Conservation (phyloP, 805 yeast species). For the Cyberlindnera euphorbiiphila region DNA sequence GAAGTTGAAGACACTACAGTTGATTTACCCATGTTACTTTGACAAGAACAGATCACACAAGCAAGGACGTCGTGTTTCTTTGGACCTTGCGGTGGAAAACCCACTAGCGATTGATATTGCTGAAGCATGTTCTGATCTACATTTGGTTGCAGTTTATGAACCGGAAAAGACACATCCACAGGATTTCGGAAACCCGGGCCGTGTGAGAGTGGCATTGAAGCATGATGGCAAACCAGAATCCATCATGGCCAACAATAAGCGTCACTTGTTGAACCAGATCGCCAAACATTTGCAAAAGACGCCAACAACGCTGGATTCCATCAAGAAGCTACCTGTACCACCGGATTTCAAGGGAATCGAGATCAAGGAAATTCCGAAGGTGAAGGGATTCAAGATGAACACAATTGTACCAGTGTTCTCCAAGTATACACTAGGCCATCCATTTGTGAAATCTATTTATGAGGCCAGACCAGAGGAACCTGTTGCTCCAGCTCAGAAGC, state of each 20-base stretch:
- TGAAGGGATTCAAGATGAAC: conserved; percentile 85
- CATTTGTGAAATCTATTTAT: conserved; percentile 70
- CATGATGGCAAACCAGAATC: conserved; percentile 42
- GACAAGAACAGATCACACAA: conserved; percentile 70
- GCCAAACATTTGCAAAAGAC: conserved; percentile 57
- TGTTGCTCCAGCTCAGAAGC: conserved; percentile 31
- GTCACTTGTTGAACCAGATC: conserved; percentile 58
- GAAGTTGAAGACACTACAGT: conserved; percentile 64
- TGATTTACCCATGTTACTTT: conserved; percentile 89
- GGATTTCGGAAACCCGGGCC: conserved; percentile 97
- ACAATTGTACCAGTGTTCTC: conserved; percentile 86
- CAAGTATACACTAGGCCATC: conserved; percentile 75
- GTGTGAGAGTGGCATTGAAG: conserved; percentile 74
- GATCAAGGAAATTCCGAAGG: conserved; percentile 63
- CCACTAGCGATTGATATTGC: conserved; percentile 82
- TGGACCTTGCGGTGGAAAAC: conserved; percentile 68
- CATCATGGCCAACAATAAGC: conserved; percentile 45
- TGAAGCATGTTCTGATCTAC: conserved; percentile 55
- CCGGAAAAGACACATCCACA: conserved; percentile 91
- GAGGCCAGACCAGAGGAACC: conserved; percentile 47
- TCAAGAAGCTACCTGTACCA: conserved; percentile 63
- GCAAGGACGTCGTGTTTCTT: conserved; percentile 80
- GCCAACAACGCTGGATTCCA: conserved; percentile 65
- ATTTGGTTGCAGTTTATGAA: conserved; percentile 47
- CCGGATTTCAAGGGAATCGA: conserved; percentile 54